Base-by-base conservation (phyloP, 441 rosid species). In the Pelargonium myrrhifolium region DNA sequence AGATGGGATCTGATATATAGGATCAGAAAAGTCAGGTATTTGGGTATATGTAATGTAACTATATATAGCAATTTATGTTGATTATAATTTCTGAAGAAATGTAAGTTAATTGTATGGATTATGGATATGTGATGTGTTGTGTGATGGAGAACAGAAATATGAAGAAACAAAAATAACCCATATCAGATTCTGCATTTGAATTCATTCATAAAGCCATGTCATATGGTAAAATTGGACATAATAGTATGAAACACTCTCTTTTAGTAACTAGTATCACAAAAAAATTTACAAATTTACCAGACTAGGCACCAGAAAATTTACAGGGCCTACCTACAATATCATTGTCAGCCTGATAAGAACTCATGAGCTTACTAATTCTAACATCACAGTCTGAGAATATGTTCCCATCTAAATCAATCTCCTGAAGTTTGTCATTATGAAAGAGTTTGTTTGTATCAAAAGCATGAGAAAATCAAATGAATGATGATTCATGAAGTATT, bases 1-100 rank as follows among this genome's bases (percentile, higher is more conserved):
- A 86, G 92, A 75, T 77, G 80, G 82, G 70, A 51, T 51, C 75
- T 76, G 80, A 64, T 75, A 17, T 51, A 51, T 51, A n/a, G 4
- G 58, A 72, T 78, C 69, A 75, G 77, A 68, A 75, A 26, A 56
- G 43, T 60, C 74, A 81, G 77, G 67, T 71, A 65, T 71, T 81
- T 81, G 86, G 81, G 83, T 76, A 80, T 81, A 80, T 18, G 18
- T 51, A 51, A 37, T 43, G 49, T 43, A 43, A 43, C 58, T 51
- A 7, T 17, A 51, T 51, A 47, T 15, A 47, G 55, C 55, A 47
- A 47, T 47, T 47, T 47, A 47, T 47, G 55, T 47, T 47, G 51
- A 12, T n/a, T 45, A n/a, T 45, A 45, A 45, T 12, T 45, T n/a
- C 12, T 45, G 51, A 12, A 45, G n/a, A 12, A 45, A n/a, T 45